phyloP scores from a whole-genome alignment of 2,329 filamentous ascomycete genomes.

The Talaromyces sp. region DNA sequence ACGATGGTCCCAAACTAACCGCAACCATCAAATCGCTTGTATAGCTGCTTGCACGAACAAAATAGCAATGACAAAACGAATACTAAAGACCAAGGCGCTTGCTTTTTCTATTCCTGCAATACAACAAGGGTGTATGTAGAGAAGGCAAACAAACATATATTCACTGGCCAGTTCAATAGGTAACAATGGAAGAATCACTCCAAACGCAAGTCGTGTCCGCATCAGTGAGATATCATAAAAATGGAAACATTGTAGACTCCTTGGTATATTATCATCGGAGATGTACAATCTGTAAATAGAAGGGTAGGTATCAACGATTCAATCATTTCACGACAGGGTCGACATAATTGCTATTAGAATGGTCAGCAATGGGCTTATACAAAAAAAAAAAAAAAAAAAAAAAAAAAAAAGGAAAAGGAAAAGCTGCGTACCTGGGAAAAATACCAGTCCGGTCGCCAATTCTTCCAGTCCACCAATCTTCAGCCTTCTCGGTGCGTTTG shows the following conservation, averaged over 20 bases:
- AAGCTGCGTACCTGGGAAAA: slow-evolving; percentile 68
- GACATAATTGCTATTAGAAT: slow-evolving; percentile 34
- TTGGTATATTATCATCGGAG: neutral
- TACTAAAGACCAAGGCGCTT: neutral
- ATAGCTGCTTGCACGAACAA: neutral
- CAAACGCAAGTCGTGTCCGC: slow-evolving; percentile 3
- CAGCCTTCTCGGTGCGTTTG: slow-evolving; percentile 89
- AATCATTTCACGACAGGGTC: slow-evolving; percentile 14
- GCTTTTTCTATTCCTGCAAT: slow-evolving; percentile 5
- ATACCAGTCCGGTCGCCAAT: slow-evolving; percentile 83
- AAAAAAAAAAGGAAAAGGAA: neutral
- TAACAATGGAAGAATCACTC: neutral
- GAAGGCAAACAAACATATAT: neutral
- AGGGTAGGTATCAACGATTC: neutral
- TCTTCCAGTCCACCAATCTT: slow-evolving; percentile 97
- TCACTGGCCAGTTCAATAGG: neutral
- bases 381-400: neutral
- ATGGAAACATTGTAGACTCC: slow-evolving; percentile 17
- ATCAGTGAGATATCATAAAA: slow-evolving; percentile 7
- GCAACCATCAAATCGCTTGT: neutral
- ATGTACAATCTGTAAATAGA: neutral
- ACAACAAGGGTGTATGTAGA: neutral
- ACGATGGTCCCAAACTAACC: neutral
- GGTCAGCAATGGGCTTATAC: neutral
- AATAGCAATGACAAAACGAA: neutral